Percentiles rank a stretch among this genome's conserved stretches.
Evolutionary conservation across 202 grass and related monocot genomes (phyloP).

Genomic region (Panicum hallii): DNA sequence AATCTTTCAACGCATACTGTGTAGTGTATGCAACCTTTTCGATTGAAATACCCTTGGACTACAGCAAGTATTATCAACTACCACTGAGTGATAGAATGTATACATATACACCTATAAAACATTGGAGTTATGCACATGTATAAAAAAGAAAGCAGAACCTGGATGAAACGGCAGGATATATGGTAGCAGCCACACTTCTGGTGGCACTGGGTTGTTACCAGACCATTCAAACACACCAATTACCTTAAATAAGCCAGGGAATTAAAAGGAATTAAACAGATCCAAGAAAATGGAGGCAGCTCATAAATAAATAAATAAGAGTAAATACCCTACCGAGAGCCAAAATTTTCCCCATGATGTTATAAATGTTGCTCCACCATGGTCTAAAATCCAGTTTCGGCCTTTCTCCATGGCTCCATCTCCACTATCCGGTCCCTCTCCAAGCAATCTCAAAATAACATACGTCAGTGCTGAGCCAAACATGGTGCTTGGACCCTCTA

Average conservation of each 20-base stretch:
- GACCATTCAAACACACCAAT: constrained; percentile 98
- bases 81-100: not conserved
- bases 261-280: constrained; percentile 42
- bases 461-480: constrained; percentile 89
- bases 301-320: constrained; percentile 27
- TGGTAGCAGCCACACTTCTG: constrained; percentile 91
- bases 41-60: not conserved
- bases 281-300: constrained; percentile 32
- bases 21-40: not conserved
- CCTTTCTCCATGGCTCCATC: constrained; percentile 91
- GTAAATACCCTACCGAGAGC: constrained; percentile 66
- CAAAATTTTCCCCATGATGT: constrained; percentile 99
- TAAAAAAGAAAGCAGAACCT: constrained; percentile 52
- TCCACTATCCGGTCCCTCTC: constrained; percentile 67
- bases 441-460: constrained; percentile 84
- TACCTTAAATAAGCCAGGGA: constrained; percentile 59
- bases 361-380: constrained; percentile 84
- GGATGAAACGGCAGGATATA: constrained; percentile 89
- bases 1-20: constrained; percentile 1
- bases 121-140: not conserved
- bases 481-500: constrained; percentile 95
- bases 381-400: constrained; percentile 84
- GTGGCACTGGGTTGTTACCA: constrained; percentile 93
- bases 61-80: not conserved
- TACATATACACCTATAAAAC: not conserved